Base-by-base conservation (phyloP, 2,329 filamentous ascomycete species). In the Zarea fungicola region DNA sequence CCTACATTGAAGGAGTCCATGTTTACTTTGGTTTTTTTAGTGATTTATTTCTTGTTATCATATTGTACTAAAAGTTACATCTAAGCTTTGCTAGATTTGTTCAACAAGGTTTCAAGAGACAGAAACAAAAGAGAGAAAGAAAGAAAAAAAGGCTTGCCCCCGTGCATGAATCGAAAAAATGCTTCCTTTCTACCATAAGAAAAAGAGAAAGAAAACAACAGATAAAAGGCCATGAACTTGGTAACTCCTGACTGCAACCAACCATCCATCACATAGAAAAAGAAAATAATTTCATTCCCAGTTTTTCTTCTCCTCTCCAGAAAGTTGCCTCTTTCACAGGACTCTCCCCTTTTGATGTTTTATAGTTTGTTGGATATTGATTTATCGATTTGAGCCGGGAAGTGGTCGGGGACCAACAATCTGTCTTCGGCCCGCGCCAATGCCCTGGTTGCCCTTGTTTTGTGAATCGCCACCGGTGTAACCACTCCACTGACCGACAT, bases 381-480 rank as follows among this genome's bases (percentile, higher is more conserved):
- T 26, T 42, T 26, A 46, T 23, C 48, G 51, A 26, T 61, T 60
- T 18, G 59, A 54, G 22, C 70, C 70, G 29, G 81, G 81, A 57
- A 85, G 71, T 41, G 86, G 85, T 61, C 86, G 73, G 0, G 87
- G 87, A 10, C 87, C 87, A n/a, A 88, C 83, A 65, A 92, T 90
- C 70, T 87, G 86, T 62, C 87, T 77, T 62, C 84, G 74, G 0
- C 83, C 83, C 1, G 83, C 81, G 34, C 87, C 85, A 52, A 85
- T 85, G 2, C 84, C 84, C 54, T 80, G 72, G 3, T 62, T 64
- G 2, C 83, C 84, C 53, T 75, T 77, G 60, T 89, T 90, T 72
- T 89, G 83, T 53, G 75, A 78, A 63, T 90, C 87, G 1, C 87
- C 87, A 4, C 87, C 85, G 16, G 84, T 86, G 60, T 78, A 91